Evolutionary conservation across 306 rosid species (phyloP).

Genomic region (Cercis canadensis): DNA sequence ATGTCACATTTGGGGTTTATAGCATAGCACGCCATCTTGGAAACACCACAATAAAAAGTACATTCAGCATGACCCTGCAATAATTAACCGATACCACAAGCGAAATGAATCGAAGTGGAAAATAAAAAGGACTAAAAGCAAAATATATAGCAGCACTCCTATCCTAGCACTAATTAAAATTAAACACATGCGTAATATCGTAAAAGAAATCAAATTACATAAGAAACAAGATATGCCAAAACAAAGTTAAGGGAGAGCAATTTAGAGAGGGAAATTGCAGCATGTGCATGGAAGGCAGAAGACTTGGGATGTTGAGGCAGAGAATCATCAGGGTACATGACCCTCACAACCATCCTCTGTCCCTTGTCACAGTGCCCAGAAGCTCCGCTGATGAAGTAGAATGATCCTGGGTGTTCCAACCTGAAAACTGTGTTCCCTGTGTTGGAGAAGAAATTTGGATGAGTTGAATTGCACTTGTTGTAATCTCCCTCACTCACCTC

Average conservation of each 20-base stretch:
- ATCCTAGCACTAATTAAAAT: no score
- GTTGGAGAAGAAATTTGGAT: slow-evolving; percentile 75
- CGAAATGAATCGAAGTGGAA: no score
- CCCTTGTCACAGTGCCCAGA: slow-evolving; percentile 79
- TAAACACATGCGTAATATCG: no score
- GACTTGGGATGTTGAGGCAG: slow-evolving; percentile 40
- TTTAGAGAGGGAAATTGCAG: slow-evolving; percentile 28
- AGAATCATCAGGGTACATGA: slow-evolving; percentile 50
- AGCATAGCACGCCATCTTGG: no score
- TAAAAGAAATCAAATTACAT: not conserved
- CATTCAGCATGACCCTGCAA: no score
- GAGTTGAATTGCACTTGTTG: slow-evolving; percentile 73
- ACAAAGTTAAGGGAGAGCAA: slow-evolving; percentile 39
- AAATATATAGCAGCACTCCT: no score
- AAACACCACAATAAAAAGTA: no score
- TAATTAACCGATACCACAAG: no score
- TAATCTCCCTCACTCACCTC: slow-evolving; percentile 65
- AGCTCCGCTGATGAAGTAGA: slow-evolving; percentile 87
- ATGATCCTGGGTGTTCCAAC: slow-evolving; percentile 59
- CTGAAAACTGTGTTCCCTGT: slow-evolving; percentile 57
- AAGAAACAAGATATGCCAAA: slow-evolving; percentile 29
- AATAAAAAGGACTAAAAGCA: no score
- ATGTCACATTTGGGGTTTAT: no score
- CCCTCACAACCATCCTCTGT: slow-evolving; percentile 77
- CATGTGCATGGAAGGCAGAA: slow-evolving; percentile 31